A percentile compares a stretch with the other conserved stretches of the same genome.
These are phyloP conservation scores for Backusella morwellensis DNA, from an alignment of 192 early-diverging fungal species.

Conservation along the genomic window DNA sequence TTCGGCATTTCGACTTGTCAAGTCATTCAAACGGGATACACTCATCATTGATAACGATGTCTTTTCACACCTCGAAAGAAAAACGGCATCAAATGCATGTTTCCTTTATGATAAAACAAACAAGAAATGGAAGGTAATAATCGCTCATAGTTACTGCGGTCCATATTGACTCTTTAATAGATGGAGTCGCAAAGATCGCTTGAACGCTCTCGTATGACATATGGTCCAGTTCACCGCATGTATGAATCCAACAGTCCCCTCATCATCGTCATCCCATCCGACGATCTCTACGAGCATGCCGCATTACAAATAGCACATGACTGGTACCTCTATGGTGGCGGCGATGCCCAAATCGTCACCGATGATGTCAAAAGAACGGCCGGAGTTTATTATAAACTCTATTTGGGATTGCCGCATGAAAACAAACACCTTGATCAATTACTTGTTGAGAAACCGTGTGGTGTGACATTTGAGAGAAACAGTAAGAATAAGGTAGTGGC, in stretches of 20 bases:
- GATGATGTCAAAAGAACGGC: conserved; percentile 48
- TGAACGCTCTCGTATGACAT: background rate
- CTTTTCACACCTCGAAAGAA: background rate
- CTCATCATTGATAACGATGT: background rate
- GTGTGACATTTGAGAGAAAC: background rate
- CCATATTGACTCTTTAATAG: too few species aligned
- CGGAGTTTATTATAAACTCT: background rate
- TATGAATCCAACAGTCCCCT: conserved; percentile 45
- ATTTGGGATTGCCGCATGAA: conserved; percentile 4
- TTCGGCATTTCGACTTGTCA: conserved; percentile 5
- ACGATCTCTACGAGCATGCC: conserved; percentile 24
- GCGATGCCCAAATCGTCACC: conserved; percentile 54
- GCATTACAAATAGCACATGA: conserved; percentile 59
- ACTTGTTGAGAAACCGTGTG: background rate
- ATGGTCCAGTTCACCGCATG: conserved; percentile 59
- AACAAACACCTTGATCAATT: conserved; percentile 13
- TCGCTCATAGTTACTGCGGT: too few species aligned
- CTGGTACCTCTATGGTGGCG: conserved; percentile 66
- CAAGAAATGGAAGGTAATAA: background rate
- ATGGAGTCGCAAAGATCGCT: too few species aligned
- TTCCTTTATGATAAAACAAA: background rate
- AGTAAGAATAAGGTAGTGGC: background rate
- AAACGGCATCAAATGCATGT: background rate
- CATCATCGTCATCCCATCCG: conserved; percentile 44
- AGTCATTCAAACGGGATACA: background rate